Evolutionary conservation across 768 basidiomycete genomes (phyloP), one percentile per base, ranked within the genome.

Genomic region (Chalciporus piperatus): DNA sequence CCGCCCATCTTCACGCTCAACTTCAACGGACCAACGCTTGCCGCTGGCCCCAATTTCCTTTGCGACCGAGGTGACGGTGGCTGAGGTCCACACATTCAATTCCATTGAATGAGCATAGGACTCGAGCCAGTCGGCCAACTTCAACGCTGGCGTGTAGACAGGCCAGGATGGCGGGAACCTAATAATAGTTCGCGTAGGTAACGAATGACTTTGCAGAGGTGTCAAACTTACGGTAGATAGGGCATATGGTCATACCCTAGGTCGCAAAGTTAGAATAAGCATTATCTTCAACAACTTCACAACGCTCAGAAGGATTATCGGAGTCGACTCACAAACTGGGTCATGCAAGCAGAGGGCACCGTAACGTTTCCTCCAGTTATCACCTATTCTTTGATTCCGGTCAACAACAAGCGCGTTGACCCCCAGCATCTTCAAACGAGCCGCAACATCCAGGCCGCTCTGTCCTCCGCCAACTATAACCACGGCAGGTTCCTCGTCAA

Each of bases 111-210:
- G 73, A 1, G 81, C 83, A 60, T 85, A 87, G 50, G 66, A 72
- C 66, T 87, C 85, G 3, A 88, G 73, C 83, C 83, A 87, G 52
- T 82, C 79, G 0, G 84, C 85, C 13, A 87, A 65, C 76, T 84
- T 59, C 41, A 57, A 19, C 13, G 83, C 82, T 4, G 83, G 82
- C 4, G 75, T 72, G 44, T 73, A 84, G 5, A 80, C 76, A 1
- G 81, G 82, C 83, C 83, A 84, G 16, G 75, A 76, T 1, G 74
- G 56, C 4, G 83, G 84, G 66, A 83, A 84, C 20, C 81, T 82
- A 28, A 19, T 40, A 39, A 8, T 30, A 32, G 8, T n/a, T 47
- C 19, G 12, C 37, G 45, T 20, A 16, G 22, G 6, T 4, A 22
- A 19, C n/a, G 39, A 45, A 35, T 9, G 3, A 28, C 37, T 9